phyloP scores from a whole-genome alignment of 345 rosid species.

The Dimocarpus longan region DNA sequence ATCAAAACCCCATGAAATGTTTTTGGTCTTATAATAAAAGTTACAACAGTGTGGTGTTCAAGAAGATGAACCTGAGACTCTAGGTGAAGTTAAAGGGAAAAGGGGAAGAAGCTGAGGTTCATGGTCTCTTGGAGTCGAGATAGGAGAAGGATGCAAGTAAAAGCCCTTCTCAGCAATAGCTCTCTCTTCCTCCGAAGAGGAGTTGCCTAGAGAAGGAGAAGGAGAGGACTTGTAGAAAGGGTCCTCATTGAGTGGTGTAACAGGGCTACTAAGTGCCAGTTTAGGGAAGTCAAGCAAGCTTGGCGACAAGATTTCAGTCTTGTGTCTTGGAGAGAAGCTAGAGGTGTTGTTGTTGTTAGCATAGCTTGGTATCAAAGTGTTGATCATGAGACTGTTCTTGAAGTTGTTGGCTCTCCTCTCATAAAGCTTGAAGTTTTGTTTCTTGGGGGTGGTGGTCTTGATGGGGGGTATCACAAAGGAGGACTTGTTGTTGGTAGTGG shows the following conservation, averaged over 20 bases:
- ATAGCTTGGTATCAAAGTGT: slow-evolving; percentile 59
- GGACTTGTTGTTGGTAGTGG: slow-evolving; percentile 32
- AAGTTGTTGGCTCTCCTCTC: slow-evolving; percentile 83
- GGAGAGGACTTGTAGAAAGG: slow-evolving; percentile 68
- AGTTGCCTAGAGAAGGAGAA: slow-evolving; percentile 57
- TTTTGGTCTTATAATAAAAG: slow-evolving; percentile 9
- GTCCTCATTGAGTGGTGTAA: slow-evolving; percentile 74
- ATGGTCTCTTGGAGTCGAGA: slow-evolving; percentile 79
- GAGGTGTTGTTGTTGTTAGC: slow-evolving; percentile 28
- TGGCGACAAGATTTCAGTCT: slow-evolving; percentile 80
- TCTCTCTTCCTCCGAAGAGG: slow-evolving; percentile 71
- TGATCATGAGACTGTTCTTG: slow-evolving; percentile 86
- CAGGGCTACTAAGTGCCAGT: slow-evolving; percentile 82
- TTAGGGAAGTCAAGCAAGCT: slow-evolving; percentile 92
- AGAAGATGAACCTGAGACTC: slow-evolving; percentile 54
- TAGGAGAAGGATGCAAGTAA: slow-evolving; percentile 89
- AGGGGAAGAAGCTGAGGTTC: slow-evolving; percentile 93
- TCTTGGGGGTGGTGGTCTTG: slow-evolving; percentile 55
- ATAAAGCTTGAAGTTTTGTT: slow-evolving; percentile 79
- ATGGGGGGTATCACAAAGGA: slow-evolving; percentile 70
- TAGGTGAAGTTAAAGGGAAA: slow-evolving; percentile 88
- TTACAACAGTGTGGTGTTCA: slow-evolving; percentile 19
- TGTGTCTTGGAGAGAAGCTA: slow-evolving; percentile 65
- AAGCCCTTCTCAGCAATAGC: slow-evolving; percentile 89
- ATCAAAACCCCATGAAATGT: slow-evolving; percentile 22